Evolutionary conservation across 768 basidiomycete species (phyloP).

Genomic region (Pulveroboletus ravenelii): DNA sequence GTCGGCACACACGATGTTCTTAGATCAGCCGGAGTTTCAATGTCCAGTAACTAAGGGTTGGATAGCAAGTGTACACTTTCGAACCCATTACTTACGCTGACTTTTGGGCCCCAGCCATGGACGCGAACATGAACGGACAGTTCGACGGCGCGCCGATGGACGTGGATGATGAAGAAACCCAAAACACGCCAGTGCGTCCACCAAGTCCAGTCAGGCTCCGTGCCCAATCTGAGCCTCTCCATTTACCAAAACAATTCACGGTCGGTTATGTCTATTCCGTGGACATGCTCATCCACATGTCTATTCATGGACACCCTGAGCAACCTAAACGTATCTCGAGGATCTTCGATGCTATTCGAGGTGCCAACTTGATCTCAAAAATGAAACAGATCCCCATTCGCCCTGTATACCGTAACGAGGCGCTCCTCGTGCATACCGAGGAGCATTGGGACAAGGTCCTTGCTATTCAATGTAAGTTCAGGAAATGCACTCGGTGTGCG

Average conservation of each 20-base stretch:
- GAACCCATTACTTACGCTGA: background rate
- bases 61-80: constrained; percentile 4
- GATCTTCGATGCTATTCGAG: constrained; percentile 66
- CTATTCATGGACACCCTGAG: constrained; percentile 69
- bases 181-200: constrained; percentile 3
- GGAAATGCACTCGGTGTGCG: background rate
- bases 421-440: constrained; percentile 82
- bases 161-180: constrained; percentile 20
- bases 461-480: constrained; percentile 69
- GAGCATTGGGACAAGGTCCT: constrained; percentile 91
- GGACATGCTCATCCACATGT: constrained; percentile 83
- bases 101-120: background rate
- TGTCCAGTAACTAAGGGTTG: background rate
- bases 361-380: constrained; percentile 51
- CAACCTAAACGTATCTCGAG: constrained; percentile 69
- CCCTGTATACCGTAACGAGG: constrained; percentile 71
- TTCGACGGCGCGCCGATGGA: constrained; percentile 24
- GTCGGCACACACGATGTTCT: background rate
- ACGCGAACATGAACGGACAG: constrained; percentile 18
- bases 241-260: constrained; percentile 19
- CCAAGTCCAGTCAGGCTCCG: constrained; percentile 19
- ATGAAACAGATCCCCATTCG: constrained; percentile 81
- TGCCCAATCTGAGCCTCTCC: constrained; percentile 32
- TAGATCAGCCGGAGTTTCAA: constrained; percentile 19
- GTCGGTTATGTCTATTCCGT: constrained; percentile 86